Base-by-base conservation (phyloP, 2,329 filamentous ascomycete species). In the Neofusicoccum laricinum region DNA sequence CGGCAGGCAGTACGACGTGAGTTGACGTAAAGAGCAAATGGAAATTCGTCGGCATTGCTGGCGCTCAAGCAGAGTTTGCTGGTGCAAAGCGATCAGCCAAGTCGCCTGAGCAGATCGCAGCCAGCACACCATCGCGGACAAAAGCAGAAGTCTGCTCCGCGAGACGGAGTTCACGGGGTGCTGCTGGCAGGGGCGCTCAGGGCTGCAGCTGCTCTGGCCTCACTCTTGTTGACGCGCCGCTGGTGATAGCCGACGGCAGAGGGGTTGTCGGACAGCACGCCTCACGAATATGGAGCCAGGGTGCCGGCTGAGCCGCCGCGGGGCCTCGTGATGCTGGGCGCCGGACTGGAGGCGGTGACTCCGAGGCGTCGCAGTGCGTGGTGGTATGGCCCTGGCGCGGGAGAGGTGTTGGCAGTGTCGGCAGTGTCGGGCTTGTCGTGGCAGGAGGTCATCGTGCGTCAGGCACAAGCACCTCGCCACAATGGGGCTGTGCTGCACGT, bases 131-230 rank as follows among this genome's bases (percentile, higher is more conserved):
- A 59, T 59, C 40, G 36, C 41, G 41, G 25, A 59, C 55, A 14
- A 59, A 59, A 46, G 55, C n/a, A 59, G 55, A 25, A 59, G 55
- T 59, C 40, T 59, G 40, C 55, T 59, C 55, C 55, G 55, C 19
- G 55, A 32, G 40, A 43, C 15, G 19, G 40, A 36, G 55, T 59
- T 36, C 40, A 59, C 55, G 41, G 19, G 30, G 30, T 6, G 25
- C 14, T 38, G 55, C 25, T 59, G 55, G 40, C 55, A 59, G 55
- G 3, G 40, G 46, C 4, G 55, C 55, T 59, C 55, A 59, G 55
- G 41, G 55, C 55, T 59, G 55, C 55, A 46, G 55, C 40, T 59
- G 55, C 55, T 59, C 55, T 59, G 55, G 55, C 55, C 55, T 46
- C 55, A 46, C 30, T 43, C 21, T 32, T 34, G 55, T 59, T 46